phyloP scores from a whole-genome alignment of 345 rosid species.

The Theobroma cacao region DNA sequence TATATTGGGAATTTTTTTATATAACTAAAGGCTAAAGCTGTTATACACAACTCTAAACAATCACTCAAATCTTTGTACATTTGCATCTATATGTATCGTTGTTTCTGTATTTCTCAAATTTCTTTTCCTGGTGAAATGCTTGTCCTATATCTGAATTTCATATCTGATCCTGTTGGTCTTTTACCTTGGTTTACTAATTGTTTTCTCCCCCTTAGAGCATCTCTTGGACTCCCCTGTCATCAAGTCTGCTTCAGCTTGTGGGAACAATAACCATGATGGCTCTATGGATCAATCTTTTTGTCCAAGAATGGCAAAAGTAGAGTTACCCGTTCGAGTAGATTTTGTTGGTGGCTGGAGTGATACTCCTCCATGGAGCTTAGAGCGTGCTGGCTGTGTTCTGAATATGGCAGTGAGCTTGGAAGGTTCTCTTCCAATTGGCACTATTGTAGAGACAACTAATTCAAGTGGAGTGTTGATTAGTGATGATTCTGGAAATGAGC shows the following conservation, averaged over 20 bases:
- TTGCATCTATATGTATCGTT: neutral
- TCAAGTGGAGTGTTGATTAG: constrained; percentile 52
- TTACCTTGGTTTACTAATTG: neutral
- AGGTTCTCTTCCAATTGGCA: constrained; percentile 85
- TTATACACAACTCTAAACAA: neutral
- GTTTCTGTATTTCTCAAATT: neutral
- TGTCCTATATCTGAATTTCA: neutral
- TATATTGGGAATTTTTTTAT: neutral
- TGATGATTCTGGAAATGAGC: constrained; percentile 69
- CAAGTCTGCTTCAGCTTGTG: constrained; percentile 24
- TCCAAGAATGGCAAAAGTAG: constrained; percentile 57
- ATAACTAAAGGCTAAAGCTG: neutral
- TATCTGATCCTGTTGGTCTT: constrained; percentile 5
- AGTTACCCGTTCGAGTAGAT: constrained; percentile 90
- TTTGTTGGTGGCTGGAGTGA: constrained; percentile 99
- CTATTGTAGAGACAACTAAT: constrained; percentile 66
- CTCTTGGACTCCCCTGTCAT: constrained; percentile 43
- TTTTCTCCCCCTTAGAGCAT: constrained; percentile 44
- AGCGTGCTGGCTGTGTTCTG: constrained; percentile 91
- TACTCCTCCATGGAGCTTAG: constrained; percentile 98
- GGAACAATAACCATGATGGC: constrained; percentile 29
- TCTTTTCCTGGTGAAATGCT: neutral
- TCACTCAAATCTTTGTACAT: neutral
- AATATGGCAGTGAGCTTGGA: constrained; percentile 88
- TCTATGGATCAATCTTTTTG: constrained; percentile 28